Evolutionary conservation across 768 basidiomycete species (phyloP).

Genomic region (Pisolithus orientalis): DNA sequence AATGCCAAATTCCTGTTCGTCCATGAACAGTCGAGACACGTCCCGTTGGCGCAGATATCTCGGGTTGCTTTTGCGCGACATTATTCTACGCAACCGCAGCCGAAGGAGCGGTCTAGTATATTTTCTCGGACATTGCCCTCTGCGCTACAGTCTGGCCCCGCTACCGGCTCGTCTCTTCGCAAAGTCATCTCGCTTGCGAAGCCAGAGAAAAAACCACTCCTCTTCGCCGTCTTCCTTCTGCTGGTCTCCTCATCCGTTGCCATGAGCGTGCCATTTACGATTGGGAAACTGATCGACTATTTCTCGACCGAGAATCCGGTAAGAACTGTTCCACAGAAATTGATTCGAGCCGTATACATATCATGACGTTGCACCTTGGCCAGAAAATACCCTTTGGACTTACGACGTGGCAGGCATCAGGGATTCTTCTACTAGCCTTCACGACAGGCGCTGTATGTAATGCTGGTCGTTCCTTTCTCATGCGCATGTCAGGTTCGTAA

Average conservation of each 20-base stretch:
- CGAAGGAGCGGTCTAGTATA: conserved; percentile 6
- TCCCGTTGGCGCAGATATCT: background rate
- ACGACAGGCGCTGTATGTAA: conserved; percentile 86
- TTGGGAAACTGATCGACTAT: conserved; percentile 92
- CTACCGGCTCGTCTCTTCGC: conserved; percentile 56
- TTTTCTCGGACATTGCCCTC: conserved; percentile 26
- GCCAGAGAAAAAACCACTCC: conserved; percentile 74
- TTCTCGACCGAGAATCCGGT: conserved; percentile 75
- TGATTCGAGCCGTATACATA: conserved; percentile 8
- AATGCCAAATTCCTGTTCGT: background rate
- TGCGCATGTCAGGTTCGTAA: conserved; percentile 72
- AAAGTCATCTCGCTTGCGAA: conserved; percentile 75
- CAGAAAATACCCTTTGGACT: conserved; percentile 79
- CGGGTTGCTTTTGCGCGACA: conserved; percentile 4
- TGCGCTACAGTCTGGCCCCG: conserved; percentile 29
- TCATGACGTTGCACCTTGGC: background rate
- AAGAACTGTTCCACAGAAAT: conserved; percentile 17
- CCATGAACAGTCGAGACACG: background rate
- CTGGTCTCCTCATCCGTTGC: conserved; percentile 86
- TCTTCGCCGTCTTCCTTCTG: conserved; percentile 71
- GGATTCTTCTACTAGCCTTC: conserved; percentile 65
- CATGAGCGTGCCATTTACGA: conserved; percentile 88
- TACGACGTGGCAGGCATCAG: conserved; percentile 75
- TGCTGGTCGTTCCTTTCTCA: conserved; percentile 73
- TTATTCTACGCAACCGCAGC: conserved; percentile 6